Evolutionary conservation across 768 basidiomycete species (phyloP), one percentile per base, ranked within the genome.

Genomic region (Naganishia friedmannii): DNA sequence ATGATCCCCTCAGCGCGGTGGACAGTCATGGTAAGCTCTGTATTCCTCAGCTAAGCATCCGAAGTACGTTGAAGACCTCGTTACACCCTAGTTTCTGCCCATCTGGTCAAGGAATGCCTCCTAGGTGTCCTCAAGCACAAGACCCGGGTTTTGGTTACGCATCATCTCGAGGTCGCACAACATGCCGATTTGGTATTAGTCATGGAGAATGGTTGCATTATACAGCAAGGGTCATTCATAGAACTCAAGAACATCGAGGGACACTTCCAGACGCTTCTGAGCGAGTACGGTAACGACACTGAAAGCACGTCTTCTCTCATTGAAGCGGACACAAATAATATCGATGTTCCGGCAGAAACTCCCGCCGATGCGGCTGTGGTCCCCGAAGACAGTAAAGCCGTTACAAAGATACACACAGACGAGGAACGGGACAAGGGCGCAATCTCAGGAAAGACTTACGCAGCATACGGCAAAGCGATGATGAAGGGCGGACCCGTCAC

Each of bases 61-160:
- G 86, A 89, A 17, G 83, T 96, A 10, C 87, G 87, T 92, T 9
- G 90, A 21, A 28, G 8, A 92, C 72, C 89, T 73, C 8, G 8
- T 37, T 32, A 21, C 13, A 9, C 26, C 15, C 2, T 28, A 58
- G 90, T 91, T 5, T 88, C 88, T 12, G 87, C 87, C 73, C 83
- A 83, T 32, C 86, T 90, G 60, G 73, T 90, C 4, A 86, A 89
- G 23, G 82, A 88, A 48, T 89, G 88, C 73, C 77, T 90, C 6
- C 72, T 80, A 4, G 77, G 74, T 19, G 67, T 73, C 0, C 77
- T 88, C 26, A 82, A 84, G 0, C 76, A 82, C 56, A 83, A 86
- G 55, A 89, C 88, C 0, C 82, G 88, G 15, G 81, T 89, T 19
- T 82, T 89, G 19, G 88, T 88, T 34, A 79, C 79, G 0, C 80